Evolutionary conservation across 208 protist species (phyloP).

Genomic region (Leishmania lainsoni): DNA sequence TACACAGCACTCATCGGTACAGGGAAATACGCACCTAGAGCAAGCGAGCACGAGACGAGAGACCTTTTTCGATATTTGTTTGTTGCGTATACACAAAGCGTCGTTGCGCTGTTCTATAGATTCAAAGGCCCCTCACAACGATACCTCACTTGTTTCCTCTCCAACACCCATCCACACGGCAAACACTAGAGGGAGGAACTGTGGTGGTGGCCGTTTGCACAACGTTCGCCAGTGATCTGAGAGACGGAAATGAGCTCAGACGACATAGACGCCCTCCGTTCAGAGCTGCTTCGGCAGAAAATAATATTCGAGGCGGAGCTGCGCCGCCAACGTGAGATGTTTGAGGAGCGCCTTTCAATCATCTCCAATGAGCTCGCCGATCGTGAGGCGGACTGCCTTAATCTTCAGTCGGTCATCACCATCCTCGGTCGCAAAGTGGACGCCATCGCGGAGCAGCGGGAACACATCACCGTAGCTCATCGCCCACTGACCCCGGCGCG

Average conservation of each 20-base stretch:
- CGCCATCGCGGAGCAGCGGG: constrained; percentile 41
- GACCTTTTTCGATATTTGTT: background rate
- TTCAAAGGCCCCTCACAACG: background rate
- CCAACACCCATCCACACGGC: background rate
- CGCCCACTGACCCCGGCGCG: constrained; percentile 58
- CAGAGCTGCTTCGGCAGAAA: constrained; percentile 88
- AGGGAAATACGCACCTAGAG: background rate
- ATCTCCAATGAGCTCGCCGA: constrained; percentile 78
- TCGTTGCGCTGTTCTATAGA: background rate
- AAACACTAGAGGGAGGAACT: background rate
- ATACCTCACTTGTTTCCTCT: background rate
- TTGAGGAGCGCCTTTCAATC: constrained; percentile 64
- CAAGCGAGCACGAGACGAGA: background rate
- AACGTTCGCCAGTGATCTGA: background rate
- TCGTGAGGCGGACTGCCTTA: constrained; percentile 87
- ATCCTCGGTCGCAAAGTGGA: constrained; percentile 89
- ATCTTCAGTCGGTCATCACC: constrained; percentile 88
- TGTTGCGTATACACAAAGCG: background rate
- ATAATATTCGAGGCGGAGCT: constrained; percentile 90
- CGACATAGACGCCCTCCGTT: constrained; percentile 80
- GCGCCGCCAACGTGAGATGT: constrained; percentile 74
- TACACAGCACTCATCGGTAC: background rate
- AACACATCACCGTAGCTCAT: constrained; percentile 27
- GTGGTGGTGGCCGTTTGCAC: background rate
- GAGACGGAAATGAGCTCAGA: constrained; percentile 43